Percentiles rank a stretch among this genome's conserved stretches.
These are phyloP conservation scores for Polytrichum formosum DNA, from an alignment of 225 moss, liverwort and hornwort genomes.

Conservation along the genomic window DNA sequence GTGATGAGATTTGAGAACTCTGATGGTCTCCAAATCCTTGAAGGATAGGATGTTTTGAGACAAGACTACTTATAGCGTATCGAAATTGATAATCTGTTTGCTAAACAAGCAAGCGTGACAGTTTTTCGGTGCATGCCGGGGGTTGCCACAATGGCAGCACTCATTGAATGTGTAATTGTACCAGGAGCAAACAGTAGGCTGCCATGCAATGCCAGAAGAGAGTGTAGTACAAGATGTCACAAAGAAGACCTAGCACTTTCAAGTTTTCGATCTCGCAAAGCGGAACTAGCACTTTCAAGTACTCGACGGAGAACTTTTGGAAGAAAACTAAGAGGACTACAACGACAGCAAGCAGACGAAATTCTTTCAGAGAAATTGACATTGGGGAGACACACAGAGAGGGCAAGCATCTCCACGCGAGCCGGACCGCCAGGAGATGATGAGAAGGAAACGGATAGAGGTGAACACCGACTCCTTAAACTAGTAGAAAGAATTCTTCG, in stretches of 20 bases:
- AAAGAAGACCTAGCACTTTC: slow-evolving; percentile 6
- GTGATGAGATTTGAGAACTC: too few species aligned
- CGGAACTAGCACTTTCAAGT: not conserved
- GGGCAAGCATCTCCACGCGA: slow-evolving; percentile 34
- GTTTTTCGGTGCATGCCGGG: not conserved
- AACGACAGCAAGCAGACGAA: slow-evolving; percentile 1
- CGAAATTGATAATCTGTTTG: too few species aligned
- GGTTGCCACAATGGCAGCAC: slow-evolving; percentile 23
- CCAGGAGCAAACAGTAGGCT: slow-evolving; percentile 16
- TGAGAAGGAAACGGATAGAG: slow-evolving; percentile 22
- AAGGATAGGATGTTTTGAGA: too few species aligned
- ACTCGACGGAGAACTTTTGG: slow-evolving; percentile 6
- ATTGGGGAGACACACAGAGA: slow-evolving; percentile 14
- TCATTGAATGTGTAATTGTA: slow-evolving; percentile 8
- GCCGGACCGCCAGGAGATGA: slow-evolving; percentile 42
- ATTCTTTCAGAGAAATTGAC: slow-evolving; percentile 5
- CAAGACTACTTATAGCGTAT: too few species aligned
- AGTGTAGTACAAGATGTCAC: slow-evolving; percentile 3
- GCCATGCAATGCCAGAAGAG: slow-evolving; percentile 1
- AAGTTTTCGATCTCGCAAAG: not conserved
- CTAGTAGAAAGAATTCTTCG: too few species aligned
- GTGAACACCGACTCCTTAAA: not conserved
- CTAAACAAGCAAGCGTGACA: not conserved
- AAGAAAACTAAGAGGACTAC: slow-evolving; percentile 17
- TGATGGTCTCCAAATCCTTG: too few species aligned